These are phyloP conservation scores for Anisodus acutangulus DNA, from an alignment of 257 asterid genomes.

Conservation along the genomic window DNA sequence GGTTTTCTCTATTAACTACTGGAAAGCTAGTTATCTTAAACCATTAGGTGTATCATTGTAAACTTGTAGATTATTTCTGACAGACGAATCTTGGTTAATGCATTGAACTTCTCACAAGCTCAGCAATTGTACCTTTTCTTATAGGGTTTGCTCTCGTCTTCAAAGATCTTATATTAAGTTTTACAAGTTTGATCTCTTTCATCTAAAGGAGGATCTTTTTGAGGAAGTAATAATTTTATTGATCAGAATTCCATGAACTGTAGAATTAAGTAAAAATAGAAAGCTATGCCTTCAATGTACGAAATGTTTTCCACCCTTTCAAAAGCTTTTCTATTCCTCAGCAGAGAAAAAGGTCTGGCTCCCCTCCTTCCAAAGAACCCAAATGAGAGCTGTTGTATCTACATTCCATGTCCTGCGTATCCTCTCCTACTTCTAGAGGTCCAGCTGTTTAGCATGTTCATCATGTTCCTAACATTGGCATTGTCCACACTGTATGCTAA, in stretches of 20 bases:
- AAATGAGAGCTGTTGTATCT: background rate
- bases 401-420: conserved; percentile 4
- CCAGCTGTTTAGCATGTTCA: background rate
- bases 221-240: conserved; percentile 19
- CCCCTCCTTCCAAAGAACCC: background rate
- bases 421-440: background rate
- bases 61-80: background rate
- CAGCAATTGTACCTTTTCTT: conserved; percentile 4
- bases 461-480: background rate
- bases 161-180: background rate
- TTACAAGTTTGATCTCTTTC: conserved; percentile 11
- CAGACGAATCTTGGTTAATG: background rate
- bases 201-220: background rate
- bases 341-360: background rate
- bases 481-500: background rate
- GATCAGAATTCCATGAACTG: conserved; percentile 4
- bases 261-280: conserved; percentile 4
- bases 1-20: conserved; percentile 14
- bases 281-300: background rate
- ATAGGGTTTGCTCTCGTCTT: background rate
- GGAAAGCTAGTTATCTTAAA: conserved; percentile 7
- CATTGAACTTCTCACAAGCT: background rate
- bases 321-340: conserved; percentile 17
- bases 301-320: background rate
- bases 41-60: background rate